Conservation (phyloP, 1,139 yeast species). For the Kodamaea ohmeri region DNA sequence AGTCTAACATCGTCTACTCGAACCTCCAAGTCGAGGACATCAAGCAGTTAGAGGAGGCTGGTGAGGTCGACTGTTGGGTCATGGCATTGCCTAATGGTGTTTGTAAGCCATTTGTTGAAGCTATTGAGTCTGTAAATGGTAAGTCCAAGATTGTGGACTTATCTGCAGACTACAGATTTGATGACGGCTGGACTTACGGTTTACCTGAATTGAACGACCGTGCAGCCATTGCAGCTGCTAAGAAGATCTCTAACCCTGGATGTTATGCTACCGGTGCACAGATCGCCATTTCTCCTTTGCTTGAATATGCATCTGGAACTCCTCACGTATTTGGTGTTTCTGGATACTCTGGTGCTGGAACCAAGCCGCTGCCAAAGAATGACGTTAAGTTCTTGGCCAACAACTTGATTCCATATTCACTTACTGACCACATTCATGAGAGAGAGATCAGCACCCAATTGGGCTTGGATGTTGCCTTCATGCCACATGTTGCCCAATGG, state of each 20-base stretch:
- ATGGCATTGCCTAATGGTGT: slow-evolving; percentile 99
- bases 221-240: slow-evolving; percentile 62
- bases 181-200: slow-evolving; percentile 91
- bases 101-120: slow-evolving; percentile 94
- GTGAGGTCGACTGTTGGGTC: slow-evolving; percentile 92
- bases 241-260: slow-evolving; percentile 92
- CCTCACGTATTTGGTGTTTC: slow-evolving; percentile 94
- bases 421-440: slow-evolving; percentile 96
- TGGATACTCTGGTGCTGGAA: slow-evolving; percentile 98
- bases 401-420: slow-evolving; percentile 90
- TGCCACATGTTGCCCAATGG: slow-evolving; percentile 99
- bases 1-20: slow-evolving; percentile 73
- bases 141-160: slow-evolving; percentile 82
- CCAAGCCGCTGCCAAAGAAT: slow-evolving; percentile 96
- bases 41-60: slow-evolving; percentile 66
- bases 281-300: slow-evolving; percentile 83
- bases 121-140: slow-evolving; percentile 67
- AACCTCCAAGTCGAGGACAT: slow-evolving; percentile 88
- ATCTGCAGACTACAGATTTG: slow-evolving; percentile 95
- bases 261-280: slow-evolving; percentile 99
- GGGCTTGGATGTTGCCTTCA: slow-evolving; percentile 78
- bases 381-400: slow-evolving; percentile 70
- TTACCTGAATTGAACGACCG: slow-evolving; percentile 81
- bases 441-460: slow-evolving; percentile 81
- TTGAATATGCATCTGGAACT: slow-evolving; percentile 57